A percentile compares a stretch with the other conserved stretches of the same genome.
phyloP scores from a whole-genome alignment of 129 eudicot genomes.

The Artemisia annua region DNA sequence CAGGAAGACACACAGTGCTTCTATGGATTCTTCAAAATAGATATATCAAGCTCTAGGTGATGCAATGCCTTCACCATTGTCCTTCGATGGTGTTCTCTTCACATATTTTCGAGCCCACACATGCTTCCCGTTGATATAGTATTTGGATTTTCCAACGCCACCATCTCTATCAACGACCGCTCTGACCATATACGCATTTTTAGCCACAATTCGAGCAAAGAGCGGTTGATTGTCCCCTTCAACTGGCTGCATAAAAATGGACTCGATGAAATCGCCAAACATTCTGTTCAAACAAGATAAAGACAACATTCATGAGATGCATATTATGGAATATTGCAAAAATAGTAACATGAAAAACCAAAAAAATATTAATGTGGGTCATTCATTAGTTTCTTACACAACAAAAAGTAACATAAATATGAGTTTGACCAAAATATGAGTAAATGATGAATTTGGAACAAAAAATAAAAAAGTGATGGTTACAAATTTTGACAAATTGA shows the following conservation, averaged over 20 bases:
- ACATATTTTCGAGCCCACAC: conserved; percentile 30
- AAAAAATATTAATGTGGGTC: too few relatives aligned
- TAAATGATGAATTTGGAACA: neutral
- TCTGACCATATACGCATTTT: conserved; percentile 1
- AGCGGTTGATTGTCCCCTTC: conserved; percentile 29
- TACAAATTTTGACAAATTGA: too few relatives aligned
- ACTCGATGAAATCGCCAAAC: conserved; percentile 42
- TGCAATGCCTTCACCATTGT: neutral
- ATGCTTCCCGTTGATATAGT: conserved; percentile 31
- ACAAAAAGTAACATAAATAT: neutral
- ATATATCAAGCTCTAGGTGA: neutral
- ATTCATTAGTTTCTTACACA: neutral
- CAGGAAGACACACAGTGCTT: neutral
- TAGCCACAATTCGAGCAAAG: conserved; percentile 47
- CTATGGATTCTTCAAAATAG: neutral
- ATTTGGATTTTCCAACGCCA: conserved; percentile 23
- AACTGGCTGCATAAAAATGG: conserved; percentile 30
- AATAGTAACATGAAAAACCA: too few relatives aligned
- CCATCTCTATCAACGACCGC: conserved; percentile 25
- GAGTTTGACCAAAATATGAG: neutral
- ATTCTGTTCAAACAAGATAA: conserved; percentile 10
- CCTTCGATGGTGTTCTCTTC: conserved; percentile 13
- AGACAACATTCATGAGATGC: neutral
- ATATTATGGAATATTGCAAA: too few relatives aligned
- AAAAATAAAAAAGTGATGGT: neutral